Base-by-base conservation (phyloP, 768 basidiomycete genomes). In the Coprinopsis strossmayeri region DNA sequence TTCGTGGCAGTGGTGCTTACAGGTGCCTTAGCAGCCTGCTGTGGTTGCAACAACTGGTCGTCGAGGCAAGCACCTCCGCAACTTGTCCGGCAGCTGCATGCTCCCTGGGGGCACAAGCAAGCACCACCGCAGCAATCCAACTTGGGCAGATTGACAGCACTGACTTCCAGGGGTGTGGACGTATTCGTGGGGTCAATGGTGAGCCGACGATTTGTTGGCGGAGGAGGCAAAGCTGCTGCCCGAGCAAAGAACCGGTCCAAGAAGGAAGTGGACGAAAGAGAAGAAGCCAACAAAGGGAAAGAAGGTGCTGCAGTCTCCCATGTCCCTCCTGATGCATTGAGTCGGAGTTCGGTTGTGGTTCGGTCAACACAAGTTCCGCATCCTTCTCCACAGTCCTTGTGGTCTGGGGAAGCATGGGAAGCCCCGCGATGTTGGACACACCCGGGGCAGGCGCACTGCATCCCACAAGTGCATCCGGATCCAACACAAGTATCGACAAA, bases 401-500 rank as follows among this genome's bases (percentile, higher is more conserved):
- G 76, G 39, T 78, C 71, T 15, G 68, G 56, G 38, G 70, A 70
- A 17, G 66, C 73, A 50, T 79, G 61, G 15, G 71, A 69, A 15
- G 63, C 49, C 1, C 79, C 78, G n/a, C 84, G 81, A 58, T 89
- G 87, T 55, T 84, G 73, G 9, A 76, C 61, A 58, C 87, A 90
- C 27, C 85, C 85, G 0, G 85, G 85, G 62, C 87, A 90, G 12
- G 73, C 73, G 57, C 87, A 90, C 34, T 67, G 65, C 35, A 78
- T 61, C 25, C 85, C 85, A 58, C 87, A 88, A 5, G 81, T 84
- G 59, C 87, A 89, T 2, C 82, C 84, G 1, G 84, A 74, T 12
- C 78, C 82, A 1, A 83, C 81, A 11, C 83, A 61, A 3, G 82
- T 81, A 18, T 69, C 66, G 37, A 83, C 72, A 35, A 70, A 66